Base-by-base conservation (phyloP, 2,329 filamentous ascomycete genomes). In the Aspergillus uvarum region DNA sequence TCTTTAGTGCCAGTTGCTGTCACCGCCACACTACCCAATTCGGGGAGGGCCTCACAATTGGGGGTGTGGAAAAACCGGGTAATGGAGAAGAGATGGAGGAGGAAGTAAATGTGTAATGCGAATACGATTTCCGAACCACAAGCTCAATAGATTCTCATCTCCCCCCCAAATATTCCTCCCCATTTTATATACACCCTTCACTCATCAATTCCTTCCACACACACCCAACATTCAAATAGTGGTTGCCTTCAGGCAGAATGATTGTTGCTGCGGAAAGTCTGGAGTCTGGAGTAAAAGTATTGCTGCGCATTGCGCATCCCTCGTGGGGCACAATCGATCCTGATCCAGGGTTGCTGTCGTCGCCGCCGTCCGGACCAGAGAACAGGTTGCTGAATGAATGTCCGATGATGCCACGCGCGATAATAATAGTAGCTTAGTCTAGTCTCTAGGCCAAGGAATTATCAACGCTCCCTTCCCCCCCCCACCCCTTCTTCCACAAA, bases 321-420 rank as follows among this genome's bases (percentile, higher is more conserved):
- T 66, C 65, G 65, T 67, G 65, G 65, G 65, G 65, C 65, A 62
- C 14, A 16, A 44, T 44, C 38, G 53, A 63, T 55, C 53, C 53
- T 56, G 48, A 63, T 61, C 56, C 62, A 59, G 58, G 62, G 59
- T 60, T 60, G 58, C 50, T 48, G 56, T 38, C 57, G 29, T 58
- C 57, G 51, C 59, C 61, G 60, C 60, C 48, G 32, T 48, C 22
- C 52, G 58, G 59, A 29, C 65, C 65, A 64, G 38, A 60, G 60
- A 64, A 62, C 53, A 64, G 59, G 60, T 56, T 61, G 38, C 56
- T 42, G 56, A 53, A 53, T 42, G 29, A 12, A 51, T 55, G 38
- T 44, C 38, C 38, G 42, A 44, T 31, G 42, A 54, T 31, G n/a
- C 19, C 12, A 26, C 38, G 38, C 38, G 24, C 47, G 53, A 55